Evolutionary conservation across 73 alveolate species (phyloP), one percentile per base, ranked within the genome.

Genomic region (Paraurostyla sp.): DNA sequence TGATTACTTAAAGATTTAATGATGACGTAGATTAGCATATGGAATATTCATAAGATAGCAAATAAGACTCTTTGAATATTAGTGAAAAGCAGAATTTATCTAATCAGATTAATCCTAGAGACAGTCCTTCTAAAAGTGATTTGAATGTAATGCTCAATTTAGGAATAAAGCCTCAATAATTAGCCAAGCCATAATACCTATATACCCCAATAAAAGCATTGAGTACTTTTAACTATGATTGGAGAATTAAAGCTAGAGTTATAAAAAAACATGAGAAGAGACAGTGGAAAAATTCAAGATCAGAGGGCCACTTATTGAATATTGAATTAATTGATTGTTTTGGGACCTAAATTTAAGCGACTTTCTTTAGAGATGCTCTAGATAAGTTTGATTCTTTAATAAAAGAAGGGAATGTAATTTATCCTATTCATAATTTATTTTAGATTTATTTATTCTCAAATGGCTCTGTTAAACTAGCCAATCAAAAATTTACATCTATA

Each of bases 351-450:
- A 96, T 96, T 87, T 94, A 94, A 71, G 96, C 93, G 2, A 93
- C 97, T 18, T 96, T 93, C 73, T 96, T 96, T 83, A 95, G 93
- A 63, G 96, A 96, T 76, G 92, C 93, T 20, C 96, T 87, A 0
- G 98, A 94, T 63, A 93, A 92, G 76, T 96, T 84, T 78, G 89
- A 92, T 41, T 93, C 84, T 50, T 82, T 87, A 25, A 82, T 96
- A n/a, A 60, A 58, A 35, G 98, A 96, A 80, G 93, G 93, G 65
- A 83, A 88, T 82, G 86, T 73, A 73, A 73, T 25, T 1, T 6
- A 9, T 9, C 7, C 58, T 68, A 43, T 29, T 16, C 32, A 15
- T 6, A 43, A 45, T 15, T 48, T 73, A 4, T 3, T 73, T 16
- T 73, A 73, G 86, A 91, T 94, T 51, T 96, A 96, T 81, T 91